Conservation (phyloP, 208 protist species). For the Acanthamoeba divionensis region DNA sequence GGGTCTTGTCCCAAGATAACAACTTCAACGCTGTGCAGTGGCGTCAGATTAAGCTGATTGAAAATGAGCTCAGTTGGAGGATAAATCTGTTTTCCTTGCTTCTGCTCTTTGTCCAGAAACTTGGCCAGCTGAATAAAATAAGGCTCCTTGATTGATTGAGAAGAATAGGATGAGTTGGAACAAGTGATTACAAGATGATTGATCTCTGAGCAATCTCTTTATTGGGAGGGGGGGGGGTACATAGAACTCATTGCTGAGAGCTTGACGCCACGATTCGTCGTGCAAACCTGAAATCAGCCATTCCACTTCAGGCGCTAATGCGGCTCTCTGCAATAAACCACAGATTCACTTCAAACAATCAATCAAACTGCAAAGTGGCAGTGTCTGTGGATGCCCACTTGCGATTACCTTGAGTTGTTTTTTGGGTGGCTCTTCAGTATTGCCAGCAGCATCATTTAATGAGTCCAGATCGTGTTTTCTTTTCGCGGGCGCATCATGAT, state of each 20-base stretch:
- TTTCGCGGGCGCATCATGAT: too few relatives aligned
- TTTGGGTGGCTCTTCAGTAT: too few relatives aligned
- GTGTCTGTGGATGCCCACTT: too few relatives aligned
- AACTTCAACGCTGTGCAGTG: conserved; percentile 89
- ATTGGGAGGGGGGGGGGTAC: not conserved
- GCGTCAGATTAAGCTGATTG: conserved; percentile 87
- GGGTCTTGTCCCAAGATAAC: conserved; percentile 95
- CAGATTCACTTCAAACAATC: too few relatives aligned
- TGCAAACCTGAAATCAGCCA: not conserved
- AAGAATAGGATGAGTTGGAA: not conserved
- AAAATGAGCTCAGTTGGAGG: conserved; percentile 87
- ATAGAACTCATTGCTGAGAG: not conserved
- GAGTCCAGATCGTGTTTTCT: too few relatives aligned
- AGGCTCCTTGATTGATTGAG: not conserved
- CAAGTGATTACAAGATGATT: too few relatives aligned
- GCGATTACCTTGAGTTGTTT: too few relatives aligned
- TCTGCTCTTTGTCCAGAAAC: conserved; percentile 37
- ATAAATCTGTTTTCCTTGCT: conserved; percentile 73
- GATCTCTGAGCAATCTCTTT: not conserved
- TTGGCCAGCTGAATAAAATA: conserved; percentile 55
- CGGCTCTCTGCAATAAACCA: not conserved
- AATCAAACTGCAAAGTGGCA: too few relatives aligned
- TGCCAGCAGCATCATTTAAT: too few relatives aligned
- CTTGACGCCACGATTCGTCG: not conserved
- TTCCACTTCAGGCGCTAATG: not conserved